A percentile compares a stretch with the other conserved stretches of the same genome.
Evolutionary conservation across 2,329 filamentous ascomycete species (phyloP).

Genomic region (Diplodia intermedia): DNA sequence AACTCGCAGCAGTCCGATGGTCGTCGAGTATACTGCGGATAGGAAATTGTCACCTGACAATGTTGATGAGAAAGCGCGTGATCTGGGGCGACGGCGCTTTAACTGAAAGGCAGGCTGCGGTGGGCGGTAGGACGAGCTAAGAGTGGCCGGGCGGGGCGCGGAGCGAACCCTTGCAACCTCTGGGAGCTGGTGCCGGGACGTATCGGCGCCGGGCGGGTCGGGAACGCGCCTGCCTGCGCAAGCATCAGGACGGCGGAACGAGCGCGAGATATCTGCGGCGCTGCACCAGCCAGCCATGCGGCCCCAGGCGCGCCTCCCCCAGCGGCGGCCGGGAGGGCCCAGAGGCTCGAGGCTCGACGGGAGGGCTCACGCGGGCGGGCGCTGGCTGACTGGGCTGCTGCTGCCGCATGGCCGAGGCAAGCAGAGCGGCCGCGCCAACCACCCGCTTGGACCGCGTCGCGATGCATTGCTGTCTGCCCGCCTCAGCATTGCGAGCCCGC

Average conservation of each 20-base stretch:
- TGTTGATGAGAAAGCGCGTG: background rate
- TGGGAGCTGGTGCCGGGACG: conserved; percentile 2
- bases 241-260: conserved; percentile 15
- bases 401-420: conserved; percentile 28
- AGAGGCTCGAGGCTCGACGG: too few relatives aligned
- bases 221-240: conserved; percentile 24
- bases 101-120: conserved; percentile 9
- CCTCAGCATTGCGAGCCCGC: conserved; percentile 23
- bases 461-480: conserved; percentile 12
- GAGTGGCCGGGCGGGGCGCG: conserved; percentile 9
- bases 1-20: conserved; percentile 18
- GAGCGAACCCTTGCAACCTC: conserved; percentile 9
- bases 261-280: background rate
- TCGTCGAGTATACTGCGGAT: conserved; percentile 6
- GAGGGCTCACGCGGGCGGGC: conserved; percentile 24
- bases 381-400: conserved; percentile 16
- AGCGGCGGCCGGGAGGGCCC: too few relatives aligned
- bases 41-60: conserved; percentile 11
- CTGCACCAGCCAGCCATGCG: conserved; percentile 5
- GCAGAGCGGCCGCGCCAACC: conserved; percentile 24
- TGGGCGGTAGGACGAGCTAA: conserved; percentile 14
- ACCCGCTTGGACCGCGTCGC: conserved; percentile 15
- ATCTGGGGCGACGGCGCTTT: conserved; percentile 12
- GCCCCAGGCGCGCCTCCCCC: too few relatives aligned
- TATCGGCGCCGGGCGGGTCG: conserved; percentile 25